Base-by-base conservation (phyloP, 108 stramenopile species). In the Phaeodactylum tricornutum region DNA sequence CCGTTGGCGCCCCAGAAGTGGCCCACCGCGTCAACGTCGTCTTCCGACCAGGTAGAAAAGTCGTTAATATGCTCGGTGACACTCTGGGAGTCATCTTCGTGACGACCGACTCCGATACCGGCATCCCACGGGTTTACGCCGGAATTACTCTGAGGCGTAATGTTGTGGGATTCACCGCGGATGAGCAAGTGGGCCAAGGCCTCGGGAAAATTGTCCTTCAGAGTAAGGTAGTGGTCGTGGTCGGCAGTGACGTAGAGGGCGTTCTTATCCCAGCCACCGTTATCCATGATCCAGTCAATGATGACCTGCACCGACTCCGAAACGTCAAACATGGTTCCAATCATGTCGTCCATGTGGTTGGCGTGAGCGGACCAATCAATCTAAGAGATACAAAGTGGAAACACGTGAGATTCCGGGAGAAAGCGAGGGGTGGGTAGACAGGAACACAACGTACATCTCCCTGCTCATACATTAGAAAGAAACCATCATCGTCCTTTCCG, bases 321-420 rank as follows among this genome's bases (percentile, higher is more conserved):
- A 44, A 77, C 61, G 32, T 77, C 75, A 33, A 77, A 38, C 75
- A 77, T 72, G 6, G 75, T 53, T 9, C 75, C 75, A 19, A 77
- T 52, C 64, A 77, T 48, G 46, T 77, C 75, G 29, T 77, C 75
- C 67, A 77, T 65, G 43, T 72, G 71, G 45, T 77, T 59, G 2
- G 67, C 67, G 37, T 77, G 75, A 14, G 66, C 75, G 1, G 75
- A 67, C 75, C 75, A 77, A 52, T 77, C 75, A 60, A 69, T 62
- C 61, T 62, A 19, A 3, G 22, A 29, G 21, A 47, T 9, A 4
- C 4, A 24, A 27, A 6, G 22, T 36, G 9, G 16, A 41, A 20
- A 53, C 20, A 5, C 11, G 23, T 9, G 20, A 41, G 8, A 53
- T 12, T 24, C 21, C 4, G 27, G 8, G 8, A 29, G n/a, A 42